Percentiles rank a stretch among this genome's conserved stretches.
phyloP scores from a whole-genome alignment of 441 rosid genomes.

The Flueggea neowawraea region DNA sequence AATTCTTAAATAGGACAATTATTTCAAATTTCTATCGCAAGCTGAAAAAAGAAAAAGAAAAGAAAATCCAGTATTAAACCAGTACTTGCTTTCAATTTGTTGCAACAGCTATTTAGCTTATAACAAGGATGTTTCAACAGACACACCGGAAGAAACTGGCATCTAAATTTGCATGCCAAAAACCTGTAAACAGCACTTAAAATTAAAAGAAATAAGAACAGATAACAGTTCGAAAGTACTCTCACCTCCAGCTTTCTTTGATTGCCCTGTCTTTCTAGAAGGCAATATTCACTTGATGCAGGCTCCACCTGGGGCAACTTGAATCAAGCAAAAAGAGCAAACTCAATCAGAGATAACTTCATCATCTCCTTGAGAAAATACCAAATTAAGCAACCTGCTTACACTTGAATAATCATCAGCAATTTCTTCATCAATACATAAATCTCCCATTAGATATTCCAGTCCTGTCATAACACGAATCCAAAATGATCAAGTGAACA shows the following conservation, averaged over 20 bases:
- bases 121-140: no score
- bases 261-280: slow-evolving; percentile 11
- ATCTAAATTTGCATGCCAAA: no score
- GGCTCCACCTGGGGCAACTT: slow-evolving; percentile 16
- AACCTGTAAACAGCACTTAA: neutral
- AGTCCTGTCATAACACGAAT: slow-evolving; percentile 11
- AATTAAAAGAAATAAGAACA: neutral
- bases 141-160: no score
- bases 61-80: no score
- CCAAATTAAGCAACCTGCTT: slow-evolving; percentile 14
- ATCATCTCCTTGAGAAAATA: neutral
- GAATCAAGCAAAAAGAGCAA: neutral
- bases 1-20: no score
- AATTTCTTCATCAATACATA: slow-evolving; percentile 18
- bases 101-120: no score
- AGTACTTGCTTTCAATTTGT: no score
- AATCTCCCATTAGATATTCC: slow-evolving; percentile 39
- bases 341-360: slow-evolving; percentile 1
- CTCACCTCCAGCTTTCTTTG: slow-evolving; percentile 17
- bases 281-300: slow-evolving; percentile 16
- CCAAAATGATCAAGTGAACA: slow-evolving; percentile 5
- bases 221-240: neutral
- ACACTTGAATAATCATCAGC: slow-evolving; percentile 27
- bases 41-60: no score
- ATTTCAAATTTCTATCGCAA: no score